Percentiles rank a stretch among this genome's conserved stretches.
phyloP scores from a whole-genome alignment of 2,329 filamentous ascomycete species.

The Fusarium sororula region DNA sequence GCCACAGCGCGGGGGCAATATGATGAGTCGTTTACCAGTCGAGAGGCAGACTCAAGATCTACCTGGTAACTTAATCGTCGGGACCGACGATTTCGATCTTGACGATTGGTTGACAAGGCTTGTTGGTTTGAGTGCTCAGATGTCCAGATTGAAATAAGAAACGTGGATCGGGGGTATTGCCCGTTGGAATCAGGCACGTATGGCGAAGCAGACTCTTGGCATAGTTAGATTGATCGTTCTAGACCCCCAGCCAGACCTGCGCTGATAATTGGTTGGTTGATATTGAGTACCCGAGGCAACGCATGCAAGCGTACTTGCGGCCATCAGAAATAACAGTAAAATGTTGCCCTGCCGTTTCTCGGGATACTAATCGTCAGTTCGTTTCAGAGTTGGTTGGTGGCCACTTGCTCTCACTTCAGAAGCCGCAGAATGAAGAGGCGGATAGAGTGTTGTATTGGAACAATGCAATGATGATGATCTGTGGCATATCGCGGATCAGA shows the following conservation, averaged over 20 bases:
- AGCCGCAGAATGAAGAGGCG: background rate
- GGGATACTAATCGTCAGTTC: background rate
- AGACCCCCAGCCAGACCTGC: background rate
- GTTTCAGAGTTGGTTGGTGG: background rate
- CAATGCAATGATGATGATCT: too few species aligned
- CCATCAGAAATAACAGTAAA: accelerated
- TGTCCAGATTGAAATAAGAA: background rate
- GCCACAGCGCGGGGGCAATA: background rate
- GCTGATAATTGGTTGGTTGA: background rate
- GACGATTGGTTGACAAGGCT: accelerated
- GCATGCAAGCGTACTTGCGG: accelerated
- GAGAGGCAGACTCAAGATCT: accelerated
- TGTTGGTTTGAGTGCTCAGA: background rate
- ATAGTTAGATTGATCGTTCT: background rate
- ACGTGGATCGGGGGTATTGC: too few species aligned
- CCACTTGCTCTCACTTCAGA: background rate
- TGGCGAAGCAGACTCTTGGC: background rate
- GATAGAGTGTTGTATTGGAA: accelerated
- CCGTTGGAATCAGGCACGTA: background rate
- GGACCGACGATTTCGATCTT: background rate
- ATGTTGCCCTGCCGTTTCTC: background rate
- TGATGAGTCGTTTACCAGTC: background rate
- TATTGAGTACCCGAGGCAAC: accelerated
- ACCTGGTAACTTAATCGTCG: background rate
- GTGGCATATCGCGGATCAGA: accelerated